A percentile compares a stretch with the other conserved stretches of the same genome.
Evolutionary conservation across 257 asterid species (phyloP).

Genomic region (Salvia hispanica): DNA sequence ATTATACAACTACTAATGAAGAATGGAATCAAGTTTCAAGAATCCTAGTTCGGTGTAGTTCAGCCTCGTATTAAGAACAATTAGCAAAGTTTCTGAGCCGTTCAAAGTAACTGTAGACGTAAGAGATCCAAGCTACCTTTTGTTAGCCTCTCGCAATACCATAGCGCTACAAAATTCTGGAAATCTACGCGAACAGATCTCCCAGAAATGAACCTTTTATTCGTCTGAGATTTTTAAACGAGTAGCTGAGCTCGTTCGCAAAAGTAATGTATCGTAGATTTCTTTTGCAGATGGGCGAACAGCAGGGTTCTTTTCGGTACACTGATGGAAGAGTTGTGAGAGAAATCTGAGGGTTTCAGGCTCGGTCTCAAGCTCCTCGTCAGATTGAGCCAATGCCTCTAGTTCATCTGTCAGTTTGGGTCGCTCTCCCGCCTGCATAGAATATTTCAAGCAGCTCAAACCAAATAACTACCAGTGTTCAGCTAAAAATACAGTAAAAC

Average conservation of each 20-base stretch:
- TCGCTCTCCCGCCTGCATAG: slow-evolving; percentile 49
- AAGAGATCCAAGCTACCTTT: slow-evolving; percentile 25
- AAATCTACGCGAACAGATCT: slow-evolving; percentile 7
- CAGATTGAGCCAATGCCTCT: slow-evolving; percentile 41
- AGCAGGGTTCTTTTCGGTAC: slow-evolving; percentile 64
- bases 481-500: background rate
- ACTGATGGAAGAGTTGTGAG: slow-evolving; percentile 48
- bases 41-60: slow-evolving; percentile 7
- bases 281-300: slow-evolving; percentile 70
- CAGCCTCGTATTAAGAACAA: background rate
- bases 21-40: slow-evolving; percentile 15
- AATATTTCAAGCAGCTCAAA: background rate
- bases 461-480: background rate
- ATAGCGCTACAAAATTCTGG: slow-evolving; percentile 50
- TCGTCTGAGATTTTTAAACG: slow-evolving; percentile 40
- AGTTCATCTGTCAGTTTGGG: slow-evolving; percentile 45
- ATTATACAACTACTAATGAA: background rate
- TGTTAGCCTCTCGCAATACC: slow-evolving; percentile 24
- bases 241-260: slow-evolving; percentile 36
- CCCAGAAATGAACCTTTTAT: slow-evolving; percentile 24
- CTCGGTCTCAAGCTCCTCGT: slow-evolving; percentile 30
- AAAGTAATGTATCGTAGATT: slow-evolving; percentile 46
- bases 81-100: background rate
- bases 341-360: slow-evolving; percentile 48
- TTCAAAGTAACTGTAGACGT: background rate